phyloP scores from a whole-genome alignment of 345 rosid genomes.

The Syzygium grande region DNA sequence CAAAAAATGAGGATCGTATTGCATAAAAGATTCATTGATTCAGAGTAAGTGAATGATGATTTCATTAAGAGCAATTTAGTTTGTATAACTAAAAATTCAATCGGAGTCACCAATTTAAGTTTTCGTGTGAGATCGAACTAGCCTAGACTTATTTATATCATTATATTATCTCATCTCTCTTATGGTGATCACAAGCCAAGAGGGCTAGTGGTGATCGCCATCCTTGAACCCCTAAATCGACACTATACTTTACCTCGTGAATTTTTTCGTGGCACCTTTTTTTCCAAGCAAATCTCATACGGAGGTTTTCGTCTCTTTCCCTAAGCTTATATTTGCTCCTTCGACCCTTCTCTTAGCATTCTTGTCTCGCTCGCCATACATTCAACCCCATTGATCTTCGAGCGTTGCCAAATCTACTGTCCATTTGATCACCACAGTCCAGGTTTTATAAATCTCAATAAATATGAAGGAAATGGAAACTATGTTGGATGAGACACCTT shows the following conservation, averaged over 20 bases:
- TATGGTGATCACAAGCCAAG: not conserved
- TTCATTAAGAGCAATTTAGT: not conserved
- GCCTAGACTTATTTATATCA: not conserved
- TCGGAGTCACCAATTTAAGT: not conserved
- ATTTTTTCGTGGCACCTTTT: not conserved
- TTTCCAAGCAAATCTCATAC: not conserved
- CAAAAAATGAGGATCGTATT: not conserved
- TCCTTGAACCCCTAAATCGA: not conserved
- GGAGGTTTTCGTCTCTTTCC: not conserved
- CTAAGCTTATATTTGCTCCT: not conserved
- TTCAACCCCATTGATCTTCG: not conserved
- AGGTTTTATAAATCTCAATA: not conserved
- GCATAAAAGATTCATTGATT: not conserved
- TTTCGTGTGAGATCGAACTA: accelerated
- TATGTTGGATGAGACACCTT: not conserved
- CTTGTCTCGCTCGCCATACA: not conserved
- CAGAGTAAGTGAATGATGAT: not conserved
- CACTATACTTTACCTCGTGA: not conserved
- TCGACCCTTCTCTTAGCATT: not conserved
- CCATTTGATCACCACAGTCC: too few species aligned
- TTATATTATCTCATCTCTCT: not conserved
- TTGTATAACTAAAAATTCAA: not conserved
- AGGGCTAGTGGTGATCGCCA: not conserved
- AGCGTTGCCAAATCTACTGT: not conserved
- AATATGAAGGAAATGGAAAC: not conserved